A percentile compares a stretch with the other conserved stretches of the same genome.
Conservation (phyloP, 78 protist species). For the Abeoforma whisleri region DNA sequence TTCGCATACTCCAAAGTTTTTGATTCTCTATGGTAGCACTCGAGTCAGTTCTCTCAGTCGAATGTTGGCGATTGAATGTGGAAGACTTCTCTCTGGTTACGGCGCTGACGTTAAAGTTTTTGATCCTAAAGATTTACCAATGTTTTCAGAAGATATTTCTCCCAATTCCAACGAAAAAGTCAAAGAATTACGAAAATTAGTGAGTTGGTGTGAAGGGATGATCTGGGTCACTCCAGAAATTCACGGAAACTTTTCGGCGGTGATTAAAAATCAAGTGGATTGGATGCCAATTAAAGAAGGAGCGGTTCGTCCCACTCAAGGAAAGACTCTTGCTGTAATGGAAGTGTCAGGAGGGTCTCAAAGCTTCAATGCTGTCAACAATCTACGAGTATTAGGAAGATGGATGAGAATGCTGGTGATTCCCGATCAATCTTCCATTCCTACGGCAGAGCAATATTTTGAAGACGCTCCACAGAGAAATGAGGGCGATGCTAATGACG, state of each 20-base stretch:
- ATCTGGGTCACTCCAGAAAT: slow-evolving; percentile 19
- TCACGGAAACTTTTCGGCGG: slow-evolving; percentile 10
- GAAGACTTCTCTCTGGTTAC: background rate
- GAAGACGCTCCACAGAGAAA: slow-evolving; percentile 3
- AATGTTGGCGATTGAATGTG: background rate
- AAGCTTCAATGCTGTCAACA: slow-evolving; percentile 23
- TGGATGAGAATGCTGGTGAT: slow-evolving; percentile 8
- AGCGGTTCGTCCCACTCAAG: slow-evolving; percentile 30
- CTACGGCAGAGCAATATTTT: background rate
- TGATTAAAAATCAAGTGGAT: slow-evolving; percentile 29
- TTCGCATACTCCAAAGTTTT: background rate
- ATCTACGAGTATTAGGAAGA: slow-evolving; percentile 6
- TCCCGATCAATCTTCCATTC: background rate
- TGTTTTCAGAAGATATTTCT: background rate
- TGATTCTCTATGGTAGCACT: background rate
- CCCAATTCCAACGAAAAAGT: background rate
- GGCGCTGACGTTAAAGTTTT: background rate
- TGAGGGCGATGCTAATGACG: slow-evolving; percentile 19
- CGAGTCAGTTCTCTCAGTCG: background rate
- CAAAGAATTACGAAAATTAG: background rate
- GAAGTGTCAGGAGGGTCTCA: slow-evolving; percentile 31
- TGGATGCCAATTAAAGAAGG: slow-evolving; percentile 31
- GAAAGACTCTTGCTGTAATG: slow-evolving; percentile 21
- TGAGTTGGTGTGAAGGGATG: slow-evolving; percentile 24
- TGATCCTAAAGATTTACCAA: background rate